Evolutionary conservation across 176 grass and related monocot species (phyloP).

Genomic region (Zea luxurians): DNA sequence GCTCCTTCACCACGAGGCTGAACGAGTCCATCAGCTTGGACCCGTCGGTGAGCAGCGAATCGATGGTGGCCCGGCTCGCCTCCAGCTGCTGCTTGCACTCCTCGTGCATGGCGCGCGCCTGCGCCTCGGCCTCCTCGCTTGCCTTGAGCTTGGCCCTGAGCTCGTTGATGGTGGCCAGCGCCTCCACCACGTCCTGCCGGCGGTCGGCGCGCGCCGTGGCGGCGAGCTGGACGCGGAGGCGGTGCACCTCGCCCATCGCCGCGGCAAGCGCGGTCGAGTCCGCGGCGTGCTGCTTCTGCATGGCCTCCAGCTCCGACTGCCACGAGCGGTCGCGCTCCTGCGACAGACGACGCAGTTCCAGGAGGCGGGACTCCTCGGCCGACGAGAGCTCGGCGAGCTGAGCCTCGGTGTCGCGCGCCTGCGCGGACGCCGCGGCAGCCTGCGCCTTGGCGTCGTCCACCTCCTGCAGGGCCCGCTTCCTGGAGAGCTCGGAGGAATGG

Average conservation of each 20-base stretch:
- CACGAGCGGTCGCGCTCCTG: slow-evolving; percentile 95
- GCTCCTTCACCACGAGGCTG: slow-evolving; percentile 76
- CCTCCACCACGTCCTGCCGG: slow-evolving; percentile 55
- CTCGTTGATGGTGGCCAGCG: slow-evolving; percentile 54
- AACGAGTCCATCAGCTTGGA: slow-evolving; percentile 99
- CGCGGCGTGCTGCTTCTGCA: slow-evolving; percentile 87
- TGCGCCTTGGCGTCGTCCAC: slow-evolving; percentile 59
- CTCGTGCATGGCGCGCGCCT: slow-evolving; percentile 49
- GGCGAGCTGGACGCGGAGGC: slow-evolving; percentile 64
- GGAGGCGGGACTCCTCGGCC: slow-evolving; percentile 62
- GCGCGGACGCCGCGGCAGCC: slow-evolving; percentile 40
- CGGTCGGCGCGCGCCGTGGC: slow-evolving; percentile 46
- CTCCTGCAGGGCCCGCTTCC: slow-evolving; percentile 71
- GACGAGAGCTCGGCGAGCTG: slow-evolving; percentile 63
- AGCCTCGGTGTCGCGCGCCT: slow-evolving; percentile 47
- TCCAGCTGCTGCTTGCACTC: slow-evolving; percentile 82
- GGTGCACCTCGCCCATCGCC: slow-evolving; percentile 73
- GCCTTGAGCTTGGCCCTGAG: slow-evolving; percentile 60
- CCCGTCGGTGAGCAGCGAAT: slow-evolving; percentile 81
- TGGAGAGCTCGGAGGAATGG: slow-evolving; percentile 59
- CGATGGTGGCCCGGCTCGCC: slow-evolving; percentile 64
- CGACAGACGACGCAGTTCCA: slow-evolving; percentile 77
- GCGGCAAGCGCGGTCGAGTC: slow-evolving; percentile 73
- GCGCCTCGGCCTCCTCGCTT: slow-evolving; percentile 59
- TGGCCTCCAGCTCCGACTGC: slow-evolving; percentile 89